Conservation (phyloP, 2,329 filamentous ascomycete species). For the Zopfia rhizophila region DNA sequence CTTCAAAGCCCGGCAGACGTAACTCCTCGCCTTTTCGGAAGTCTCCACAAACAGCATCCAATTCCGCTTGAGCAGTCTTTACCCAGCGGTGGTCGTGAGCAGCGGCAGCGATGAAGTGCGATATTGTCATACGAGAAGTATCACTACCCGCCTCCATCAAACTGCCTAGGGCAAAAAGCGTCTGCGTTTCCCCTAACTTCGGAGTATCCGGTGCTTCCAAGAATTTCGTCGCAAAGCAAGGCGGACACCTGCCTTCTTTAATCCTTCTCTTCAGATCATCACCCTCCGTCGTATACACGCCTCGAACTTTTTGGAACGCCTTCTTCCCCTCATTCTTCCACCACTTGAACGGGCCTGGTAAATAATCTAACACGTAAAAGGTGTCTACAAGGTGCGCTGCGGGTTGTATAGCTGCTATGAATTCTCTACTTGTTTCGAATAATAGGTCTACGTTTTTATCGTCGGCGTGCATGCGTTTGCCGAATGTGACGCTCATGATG, state of each 20-base stretch:
- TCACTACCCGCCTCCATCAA: constrained; percentile 41
- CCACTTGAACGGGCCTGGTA: constrained; percentile 44
- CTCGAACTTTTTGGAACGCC: constrained; percentile 27
- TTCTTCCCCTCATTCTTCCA: constrained; percentile 39
- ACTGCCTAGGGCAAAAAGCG: constrained; percentile 44
- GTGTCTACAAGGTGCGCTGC: constrained; percentile 45
- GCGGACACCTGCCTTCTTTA: constrained; percentile 44
- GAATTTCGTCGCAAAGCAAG: constrained; percentile 59
- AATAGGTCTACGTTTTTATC: constrained; percentile 26
- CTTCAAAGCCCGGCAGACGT: constrained; percentile 28
- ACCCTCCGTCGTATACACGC: constrained; percentile 37
- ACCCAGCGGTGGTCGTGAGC: constrained; percentile 33
- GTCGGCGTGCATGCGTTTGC: constrained; percentile 30
- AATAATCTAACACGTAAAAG: constrained; percentile 40
- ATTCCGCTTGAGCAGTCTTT: constrained; percentile 20
- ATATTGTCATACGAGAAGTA: constrained; percentile 31
- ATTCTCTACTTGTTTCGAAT: constrained; percentile 27
- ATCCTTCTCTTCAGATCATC: constrained; percentile 28
- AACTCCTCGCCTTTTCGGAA: too few relatives aligned
- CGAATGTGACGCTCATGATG: constrained; percentile 49
- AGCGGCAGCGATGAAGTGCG: constrained; percentile 32
- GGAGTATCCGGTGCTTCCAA: constrained; percentile 44
- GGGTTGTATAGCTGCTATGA: constrained; percentile 38
- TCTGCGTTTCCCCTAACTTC: constrained; percentile 42
- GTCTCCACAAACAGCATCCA: constrained; percentile 30